These are phyloP conservation scores for Claviceps africana DNA, from an alignment of 2,329 filamentous ascomycete species.

Conservation along the genomic window DNA sequence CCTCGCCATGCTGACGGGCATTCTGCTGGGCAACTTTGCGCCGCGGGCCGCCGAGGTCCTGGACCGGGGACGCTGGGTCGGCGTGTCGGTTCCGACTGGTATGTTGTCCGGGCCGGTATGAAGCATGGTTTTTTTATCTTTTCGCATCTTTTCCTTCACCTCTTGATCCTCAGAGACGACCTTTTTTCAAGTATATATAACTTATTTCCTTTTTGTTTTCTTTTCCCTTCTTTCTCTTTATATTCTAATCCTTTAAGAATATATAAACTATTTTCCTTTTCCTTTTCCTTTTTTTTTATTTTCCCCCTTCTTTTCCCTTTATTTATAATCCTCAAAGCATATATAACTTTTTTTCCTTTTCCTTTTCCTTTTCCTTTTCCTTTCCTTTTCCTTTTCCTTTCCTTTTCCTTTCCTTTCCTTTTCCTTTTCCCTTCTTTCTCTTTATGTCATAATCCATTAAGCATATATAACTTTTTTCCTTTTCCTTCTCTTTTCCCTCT, in stretches of 20 bases:
- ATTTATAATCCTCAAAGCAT: too few species aligned
- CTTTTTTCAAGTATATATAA: too few species aligned
- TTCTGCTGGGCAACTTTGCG: conserved; percentile 65
- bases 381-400: not conserved
- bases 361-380: not conserved
- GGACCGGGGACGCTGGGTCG: conserved; percentile 41
- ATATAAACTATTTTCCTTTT: not conserved
- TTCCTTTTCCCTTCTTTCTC: not conserved
- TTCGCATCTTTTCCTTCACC: not conserved
- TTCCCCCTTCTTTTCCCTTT: not conserved
- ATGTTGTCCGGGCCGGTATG: not conserved
- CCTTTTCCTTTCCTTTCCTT: not conserved
- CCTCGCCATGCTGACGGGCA: conserved; percentile 62
- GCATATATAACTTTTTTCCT: not conserved
- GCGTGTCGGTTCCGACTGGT: conserved; percentile 1
- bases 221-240: not conserved
- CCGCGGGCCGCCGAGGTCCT: conserved; percentile 45
- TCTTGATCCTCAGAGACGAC: too few species aligned
- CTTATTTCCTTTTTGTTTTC: not conserved
- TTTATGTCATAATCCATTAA: too few species aligned
- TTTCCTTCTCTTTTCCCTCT: not conserved
- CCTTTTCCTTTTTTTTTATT: not conserved
- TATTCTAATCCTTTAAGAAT: too few species aligned
- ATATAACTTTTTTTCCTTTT: not conserved
- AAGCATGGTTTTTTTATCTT: not conserved